phyloP scores from a whole-genome alignment of 805 yeast genomes.

The Candida sakaeoensis region DNA sequence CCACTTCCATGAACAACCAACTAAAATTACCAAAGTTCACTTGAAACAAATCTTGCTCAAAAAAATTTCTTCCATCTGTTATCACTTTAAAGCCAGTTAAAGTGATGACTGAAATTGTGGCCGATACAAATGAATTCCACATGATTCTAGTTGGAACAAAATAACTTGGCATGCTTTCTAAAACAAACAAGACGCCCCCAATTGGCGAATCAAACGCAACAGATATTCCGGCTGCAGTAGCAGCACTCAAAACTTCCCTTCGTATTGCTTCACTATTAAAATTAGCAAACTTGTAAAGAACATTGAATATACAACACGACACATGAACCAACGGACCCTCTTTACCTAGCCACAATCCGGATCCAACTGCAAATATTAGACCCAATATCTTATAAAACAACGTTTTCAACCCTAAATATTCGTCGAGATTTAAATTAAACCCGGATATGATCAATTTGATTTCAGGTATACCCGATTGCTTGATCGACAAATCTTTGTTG shows the following conservation, averaged over 20 bases:
- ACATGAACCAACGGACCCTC: slow-evolving; percentile 88
- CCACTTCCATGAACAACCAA: slow-evolving; percentile 68
- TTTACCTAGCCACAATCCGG: slow-evolving; percentile 80
- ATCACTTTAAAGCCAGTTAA: slow-evolving; percentile 40
- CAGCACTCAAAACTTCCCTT: slow-evolving; percentile 68
- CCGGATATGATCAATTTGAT: slow-evolving; percentile 69
- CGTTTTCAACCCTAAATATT: slow-evolving; percentile 49
- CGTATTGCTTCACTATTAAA: slow-evolving; percentile 50
- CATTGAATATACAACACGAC: slow-evolving; percentile 54
- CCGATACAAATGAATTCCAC: slow-evolving; percentile 83
- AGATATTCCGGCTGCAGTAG: slow-evolving; percentile 97
- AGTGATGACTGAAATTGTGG: slow-evolving; percentile 67
- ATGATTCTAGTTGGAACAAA: slow-evolving; percentile 60
- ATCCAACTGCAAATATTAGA: slow-evolving; percentile 60
- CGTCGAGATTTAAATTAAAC: slow-evolving; percentile 41
- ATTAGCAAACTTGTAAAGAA: slow-evolving; percentile 18
- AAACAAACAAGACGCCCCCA: slow-evolving; percentile 80
- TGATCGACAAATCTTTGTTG: slow-evolving; percentile 23
- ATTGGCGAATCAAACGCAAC: slow-evolving; percentile 97
- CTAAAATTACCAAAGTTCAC: slow-evolving; percentile 65
- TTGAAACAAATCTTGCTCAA: slow-evolving; percentile 51
- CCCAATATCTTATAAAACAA: slow-evolving; percentile 57
- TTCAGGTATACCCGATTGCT: slow-evolving; percentile 69
- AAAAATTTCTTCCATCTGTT: slow-evolving; percentile 37
- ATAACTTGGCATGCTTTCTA: slow-evolving; percentile 65